Base-by-base conservation (phyloP, 306 rosid species). In the Quercus alba region DNA sequence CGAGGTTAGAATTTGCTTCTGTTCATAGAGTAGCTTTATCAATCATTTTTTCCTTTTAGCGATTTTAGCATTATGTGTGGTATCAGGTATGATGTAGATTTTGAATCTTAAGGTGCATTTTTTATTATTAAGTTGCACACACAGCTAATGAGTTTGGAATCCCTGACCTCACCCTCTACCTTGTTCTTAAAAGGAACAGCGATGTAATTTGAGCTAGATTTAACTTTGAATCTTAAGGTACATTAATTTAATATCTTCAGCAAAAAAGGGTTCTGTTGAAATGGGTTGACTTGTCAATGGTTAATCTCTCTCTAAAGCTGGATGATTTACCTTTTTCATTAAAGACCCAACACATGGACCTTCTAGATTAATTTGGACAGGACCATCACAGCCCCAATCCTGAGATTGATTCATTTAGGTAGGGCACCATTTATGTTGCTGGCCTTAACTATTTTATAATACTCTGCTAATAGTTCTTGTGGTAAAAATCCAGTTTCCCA, bases 1-100 rank as follows among this genome's bases (percentile, higher is more conserved):
- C 12, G 99, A 95, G 95, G 99, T 93, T 77, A 79, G 84, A 56
- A 35, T 70, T 67, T 23, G 49, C 28, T 23, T 8, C 73, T 41
- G 31, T 79, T 21, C 61, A 23, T 10, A 5, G 13, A 46, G 7
- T 31, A 49, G 61, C 59, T 35, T 19, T 51, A 69, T 56, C 58
- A 55, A 55, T 71, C 59, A 71, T 26, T 46, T 31, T 28, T 55
- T 73, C 9, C 9, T 7, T 10, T 35, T 6, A 31, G 35, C 4
- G 15, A 7, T 35, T 67, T 67, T 46, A 67, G 26, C 9, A 64
- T 41, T 2, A 14, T 6, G 46, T 11, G 9, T 3, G 15, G 25
- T 18, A 46, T 67, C 51, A 33, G 10, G 15, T 67, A 41, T 8
- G 46, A 41, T 11, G 11, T 38, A 33, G 51, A n/a, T 67, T 19